Evolutionary conservation across 129 eudicot species (phyloP).

Genomic region (Escallonia herrerae): DNA sequence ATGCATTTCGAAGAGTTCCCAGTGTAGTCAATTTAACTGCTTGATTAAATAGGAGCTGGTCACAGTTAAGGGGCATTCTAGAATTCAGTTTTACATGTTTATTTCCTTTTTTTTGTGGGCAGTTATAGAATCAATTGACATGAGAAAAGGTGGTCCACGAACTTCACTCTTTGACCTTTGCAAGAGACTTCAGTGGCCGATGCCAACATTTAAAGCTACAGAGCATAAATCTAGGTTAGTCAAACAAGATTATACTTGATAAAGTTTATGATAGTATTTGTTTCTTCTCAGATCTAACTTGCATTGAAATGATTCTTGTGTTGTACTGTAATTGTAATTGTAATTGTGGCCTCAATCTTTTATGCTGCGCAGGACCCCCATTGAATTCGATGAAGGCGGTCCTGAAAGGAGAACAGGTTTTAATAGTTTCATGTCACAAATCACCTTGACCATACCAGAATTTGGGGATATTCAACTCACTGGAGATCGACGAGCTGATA

Average conservation of each 20-base stretch:
- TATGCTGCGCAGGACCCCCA: constrained; percentile 33
- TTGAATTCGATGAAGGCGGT: constrained; percentile 59
- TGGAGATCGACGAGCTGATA: constrained; percentile 68
- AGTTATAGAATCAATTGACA: constrained; percentile 55
- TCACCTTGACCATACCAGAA: constrained; percentile 60
- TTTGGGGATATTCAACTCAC: constrained; percentile 39
- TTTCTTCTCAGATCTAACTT: background rate
- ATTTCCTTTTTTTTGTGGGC: constrained; percentile 18
- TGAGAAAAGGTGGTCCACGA: constrained; percentile 88
- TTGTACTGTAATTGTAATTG: background rate
- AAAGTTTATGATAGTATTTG: too few relatives aligned
- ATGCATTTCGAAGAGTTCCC: too few relatives aligned
- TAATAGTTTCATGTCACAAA: constrained; percentile 46
- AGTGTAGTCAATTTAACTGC: too few relatives aligned
- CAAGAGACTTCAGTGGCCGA: constrained; percentile 80
- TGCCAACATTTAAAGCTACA: constrained; percentile 52
- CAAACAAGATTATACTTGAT: background rate
- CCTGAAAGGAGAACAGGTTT: constrained; percentile 38
- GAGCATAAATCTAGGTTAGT: constrained; percentile 65
- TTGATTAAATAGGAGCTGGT: too few relatives aligned
- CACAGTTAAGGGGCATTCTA: background rate
- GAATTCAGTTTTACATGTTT: background rate
- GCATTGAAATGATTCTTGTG: background rate
- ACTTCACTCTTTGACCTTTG: constrained; percentile 59
- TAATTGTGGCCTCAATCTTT: background rate